Percentiles rank a stretch among this genome's conserved stretches.
These are phyloP conservation scores for Diaporthe sp. DNA, from an alignment of 2,329 filamentous ascomycete species.

Conservation along the genomic window DNA sequence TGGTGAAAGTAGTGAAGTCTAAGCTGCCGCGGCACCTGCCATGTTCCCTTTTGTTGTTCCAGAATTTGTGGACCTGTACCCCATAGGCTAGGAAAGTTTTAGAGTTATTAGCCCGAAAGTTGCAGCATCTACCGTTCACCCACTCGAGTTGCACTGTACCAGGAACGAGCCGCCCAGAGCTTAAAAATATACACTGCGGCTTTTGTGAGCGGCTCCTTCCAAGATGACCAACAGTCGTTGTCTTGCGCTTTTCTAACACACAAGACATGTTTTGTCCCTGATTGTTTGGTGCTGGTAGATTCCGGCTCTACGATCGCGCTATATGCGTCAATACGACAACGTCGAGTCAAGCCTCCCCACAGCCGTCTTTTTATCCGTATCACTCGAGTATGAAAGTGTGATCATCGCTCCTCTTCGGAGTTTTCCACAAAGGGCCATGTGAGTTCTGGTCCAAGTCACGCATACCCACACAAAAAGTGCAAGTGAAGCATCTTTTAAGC, in stretches of 20 bases:
- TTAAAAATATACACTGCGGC: not conserved
- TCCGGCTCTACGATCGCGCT: not conserved
- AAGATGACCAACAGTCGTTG: not conserved
- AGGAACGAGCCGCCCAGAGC: not conserved
- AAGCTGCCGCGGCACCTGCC: constrained; percentile 1
- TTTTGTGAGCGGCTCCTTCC: not conserved
- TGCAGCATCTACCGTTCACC: not conserved
- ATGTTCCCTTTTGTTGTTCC: not conserved
- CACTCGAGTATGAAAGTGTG: not conserved
- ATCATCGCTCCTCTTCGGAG: not conserved
- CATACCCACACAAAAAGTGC: not conserved
- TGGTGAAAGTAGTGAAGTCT: not conserved
- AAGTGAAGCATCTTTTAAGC: not conserved
- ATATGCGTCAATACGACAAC: not conserved
- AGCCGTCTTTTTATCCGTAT: not conserved
- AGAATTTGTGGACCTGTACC: constrained; percentile 16
- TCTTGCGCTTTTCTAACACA: not conserved
- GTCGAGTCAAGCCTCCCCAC: constrained; percentile 17
- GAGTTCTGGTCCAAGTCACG: not conserved
- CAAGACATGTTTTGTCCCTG: not conserved
- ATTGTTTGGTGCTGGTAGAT: not conserved
- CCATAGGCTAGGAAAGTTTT: constrained; percentile 15
- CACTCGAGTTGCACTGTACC: not conserved
- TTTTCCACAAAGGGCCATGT: not conserved
- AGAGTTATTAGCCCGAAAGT: constrained; percentile 28